phyloP scores from a whole-genome alignment of 2,329 filamentous ascomycete species.

The Aureobasidium namibiae region DNA sequence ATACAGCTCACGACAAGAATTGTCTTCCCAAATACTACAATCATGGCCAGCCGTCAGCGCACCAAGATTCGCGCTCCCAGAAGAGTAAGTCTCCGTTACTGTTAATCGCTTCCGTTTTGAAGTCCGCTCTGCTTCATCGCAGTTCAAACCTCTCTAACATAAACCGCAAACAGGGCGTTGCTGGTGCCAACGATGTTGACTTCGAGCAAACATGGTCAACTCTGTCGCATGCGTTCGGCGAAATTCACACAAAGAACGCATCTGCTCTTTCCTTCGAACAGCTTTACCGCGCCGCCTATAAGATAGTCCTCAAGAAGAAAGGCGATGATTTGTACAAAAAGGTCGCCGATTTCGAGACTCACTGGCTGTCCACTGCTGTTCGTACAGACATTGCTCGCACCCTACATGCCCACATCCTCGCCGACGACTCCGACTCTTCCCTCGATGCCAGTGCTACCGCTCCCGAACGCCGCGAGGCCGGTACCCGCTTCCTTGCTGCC shows the following conservation, averaged over 20 bases:
- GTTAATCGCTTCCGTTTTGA: neutral
- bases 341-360: constrained; percentile 71
- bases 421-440: neutral
- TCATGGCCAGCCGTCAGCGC: constrained; percentile 1
- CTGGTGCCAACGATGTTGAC: constrained; percentile 55
- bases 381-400: constrained; percentile 61
- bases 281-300: constrained; percentile 88
- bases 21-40: neutral
- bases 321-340: constrained; percentile 72
- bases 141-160: neutral
- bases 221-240: constrained; percentile 65
- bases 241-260: constrained; percentile 89
- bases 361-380: constrained; percentile 70
- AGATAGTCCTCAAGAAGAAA: constrained; percentile 83
- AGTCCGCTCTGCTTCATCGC: neutral
- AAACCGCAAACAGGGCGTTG: constrained; percentile 42
- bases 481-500: constrained; percentile 72
- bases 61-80: constrained; percentile 59
- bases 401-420: constrained; percentile 52
- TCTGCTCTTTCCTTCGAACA: constrained; percentile 89
- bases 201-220: constrained; percentile 81
- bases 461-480: constrained; percentile 69
- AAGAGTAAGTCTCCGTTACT: constrained; percentile 44
- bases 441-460: constrained; percentile 50
- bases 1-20: neutral